These are phyloP conservation scores for Pestalotiopsis fici DNA, from an alignment of 2,329 filamentous ascomycete species.

Conservation along the genomic window DNA sequence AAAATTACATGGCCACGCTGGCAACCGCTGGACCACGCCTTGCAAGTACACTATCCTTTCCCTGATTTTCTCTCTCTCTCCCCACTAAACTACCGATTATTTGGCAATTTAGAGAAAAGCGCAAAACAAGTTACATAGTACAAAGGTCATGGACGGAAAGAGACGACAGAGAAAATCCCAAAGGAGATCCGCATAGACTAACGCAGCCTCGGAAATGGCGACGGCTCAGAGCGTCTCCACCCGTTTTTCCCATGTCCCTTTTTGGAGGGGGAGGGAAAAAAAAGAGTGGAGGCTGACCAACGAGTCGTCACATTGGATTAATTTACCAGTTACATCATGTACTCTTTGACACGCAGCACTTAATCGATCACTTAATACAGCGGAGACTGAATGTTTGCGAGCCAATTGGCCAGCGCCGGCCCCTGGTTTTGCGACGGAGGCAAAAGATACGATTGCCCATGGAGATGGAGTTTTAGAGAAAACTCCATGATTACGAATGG, in stretches of 20 bases:
- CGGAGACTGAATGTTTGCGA: not conserved
- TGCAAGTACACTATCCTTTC: not conserved
- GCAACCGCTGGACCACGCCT: not conserved
- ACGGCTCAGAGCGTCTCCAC: not conserved
- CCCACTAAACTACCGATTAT: not conserved
- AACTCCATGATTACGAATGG: not conserved
- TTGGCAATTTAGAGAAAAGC: not conserved
- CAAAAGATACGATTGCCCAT: not conserved
- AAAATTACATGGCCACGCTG: not conserved
- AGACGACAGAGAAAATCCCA: not conserved
- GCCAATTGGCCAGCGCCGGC: not conserved
- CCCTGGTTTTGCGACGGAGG: not conserved
- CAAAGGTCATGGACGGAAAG: too few species aligned
- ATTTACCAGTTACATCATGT: constrained; percentile 4
- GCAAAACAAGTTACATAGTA: too few species aligned
- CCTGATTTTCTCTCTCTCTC: not conserved
- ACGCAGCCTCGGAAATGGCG: constrained; percentile 1
- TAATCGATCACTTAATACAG: constrained; percentile 4
- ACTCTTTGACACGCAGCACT: not conserved
- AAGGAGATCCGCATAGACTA: not conserved
- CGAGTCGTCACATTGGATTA: constrained; percentile 5
- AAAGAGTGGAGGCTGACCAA: constrained; percentile 6
- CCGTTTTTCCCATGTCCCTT: not conserved
- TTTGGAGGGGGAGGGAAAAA: not conserved
- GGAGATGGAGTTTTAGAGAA: not conserved